phyloP scores from a whole-genome alignment of 1,284 basidiomycete genomes.

The Fistulina hepatica region DNA sequence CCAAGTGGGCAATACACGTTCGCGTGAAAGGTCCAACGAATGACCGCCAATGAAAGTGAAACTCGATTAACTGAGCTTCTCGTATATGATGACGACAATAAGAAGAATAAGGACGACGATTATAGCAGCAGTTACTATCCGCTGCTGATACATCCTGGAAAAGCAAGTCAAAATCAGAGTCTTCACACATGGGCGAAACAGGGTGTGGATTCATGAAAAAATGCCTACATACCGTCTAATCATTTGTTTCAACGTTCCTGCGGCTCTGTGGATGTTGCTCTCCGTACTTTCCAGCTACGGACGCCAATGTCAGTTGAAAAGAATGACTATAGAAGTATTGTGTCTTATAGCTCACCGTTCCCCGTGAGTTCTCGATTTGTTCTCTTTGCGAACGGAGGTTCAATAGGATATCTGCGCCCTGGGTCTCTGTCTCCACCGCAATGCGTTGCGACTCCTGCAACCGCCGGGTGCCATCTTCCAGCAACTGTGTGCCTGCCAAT shows the following conservation, averaged over 20 bases:
- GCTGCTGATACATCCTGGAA: constrained; percentile 73
- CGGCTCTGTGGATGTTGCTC: constrained; percentile 59
- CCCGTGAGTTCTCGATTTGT: constrained; percentile 89
- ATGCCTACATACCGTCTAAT: constrained; percentile 49
- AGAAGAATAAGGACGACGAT: constrained; percentile 59
- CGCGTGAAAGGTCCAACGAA: too few species aligned
- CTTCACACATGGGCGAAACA: too few species aligned
- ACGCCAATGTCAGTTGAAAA: constrained; percentile 9
- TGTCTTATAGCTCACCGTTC: constrained; percentile 50
- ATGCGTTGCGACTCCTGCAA: constrained; percentile 87
- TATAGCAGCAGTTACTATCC: constrained; percentile 59
- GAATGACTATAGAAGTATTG: background rate
- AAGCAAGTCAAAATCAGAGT: constrained; percentile 24
- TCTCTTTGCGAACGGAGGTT: constrained; percentile 85
- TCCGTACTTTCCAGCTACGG: constrained; percentile 59
- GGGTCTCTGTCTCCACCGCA: constrained; percentile 92
- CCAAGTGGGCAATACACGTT: too few species aligned
- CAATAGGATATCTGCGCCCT: constrained; percentile 86
- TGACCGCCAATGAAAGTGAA: too few species aligned
- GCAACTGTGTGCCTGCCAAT: constrained; percentile 59
- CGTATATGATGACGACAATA: constrained; percentile 62
- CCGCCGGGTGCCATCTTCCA: constrained; percentile 73
- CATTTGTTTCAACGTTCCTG: constrained; percentile 68
- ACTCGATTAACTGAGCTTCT: constrained; percentile 43
- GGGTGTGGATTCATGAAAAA: constrained; percentile 7